Percentiles rank a stretch among this genome's conserved stretches.
These are phyloP conservation scores for Yamadazyma kitorensis DNA, from an alignment of 805 yeast species.

Conservation along the genomic window DNA sequence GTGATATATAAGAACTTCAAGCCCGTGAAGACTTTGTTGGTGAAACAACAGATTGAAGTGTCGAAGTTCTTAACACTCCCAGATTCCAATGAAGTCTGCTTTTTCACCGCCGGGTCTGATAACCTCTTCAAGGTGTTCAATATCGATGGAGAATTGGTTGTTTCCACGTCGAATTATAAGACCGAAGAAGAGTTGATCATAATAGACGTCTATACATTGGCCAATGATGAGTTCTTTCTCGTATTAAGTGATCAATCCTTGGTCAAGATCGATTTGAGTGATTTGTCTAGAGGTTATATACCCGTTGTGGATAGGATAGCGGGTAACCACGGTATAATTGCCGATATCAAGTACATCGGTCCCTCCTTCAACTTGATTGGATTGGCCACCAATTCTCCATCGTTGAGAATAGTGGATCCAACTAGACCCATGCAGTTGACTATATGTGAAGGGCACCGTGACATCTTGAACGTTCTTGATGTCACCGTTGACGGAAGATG, in stretches of 20 bases:
- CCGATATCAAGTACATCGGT: conserved; percentile 80
- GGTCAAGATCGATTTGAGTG: conserved; percentile 40
- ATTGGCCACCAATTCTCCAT: conserved; percentile 91
- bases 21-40: conserved; percentile 65
- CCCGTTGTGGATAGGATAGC: conserved; percentile 59
- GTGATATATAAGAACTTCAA: conserved; percentile 57
- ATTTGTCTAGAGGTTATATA: conserved; percentile 25
- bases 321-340: conserved; percentile 94
- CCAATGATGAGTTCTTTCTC: conserved; percentile 36
- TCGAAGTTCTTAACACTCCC: conserved; percentile 49
- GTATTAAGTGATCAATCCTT: conserved; percentile 86
- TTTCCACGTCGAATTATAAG: conserved; percentile 47
- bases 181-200: conserved; percentile 74
- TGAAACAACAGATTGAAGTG: conserved; percentile 68
- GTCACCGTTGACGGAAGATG: conserved; percentile 77
- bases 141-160: conserved; percentile 46
- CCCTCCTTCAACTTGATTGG: conserved; percentile 61
- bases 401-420: conserved; percentile 71
- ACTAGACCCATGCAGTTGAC: conserved; percentile 58
- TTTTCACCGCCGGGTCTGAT: conserved; percentile 73
- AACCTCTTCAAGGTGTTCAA: conserved; percentile 70
- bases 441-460: conserved; percentile 78
- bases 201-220: conserved; percentile 49
- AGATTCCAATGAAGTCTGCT: conserved; percentile 15
- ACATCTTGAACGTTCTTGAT: conserved; percentile 78